These are phyloP conservation scores for Thymus quinquecostatus DNA, from an alignment of 257 asterid genomes.

Conservation along the genomic window DNA sequence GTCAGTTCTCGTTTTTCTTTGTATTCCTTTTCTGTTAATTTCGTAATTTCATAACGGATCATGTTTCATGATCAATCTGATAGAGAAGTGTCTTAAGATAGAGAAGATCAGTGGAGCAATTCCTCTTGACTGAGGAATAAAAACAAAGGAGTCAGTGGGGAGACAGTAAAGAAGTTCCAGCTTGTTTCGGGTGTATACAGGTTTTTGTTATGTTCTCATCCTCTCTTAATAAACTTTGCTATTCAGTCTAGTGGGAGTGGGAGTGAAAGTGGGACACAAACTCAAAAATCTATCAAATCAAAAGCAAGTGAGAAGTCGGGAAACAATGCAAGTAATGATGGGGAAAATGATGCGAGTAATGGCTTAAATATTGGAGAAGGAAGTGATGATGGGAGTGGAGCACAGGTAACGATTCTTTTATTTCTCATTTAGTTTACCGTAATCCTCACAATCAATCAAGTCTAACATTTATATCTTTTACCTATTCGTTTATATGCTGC, in stretches of 20 bases:
- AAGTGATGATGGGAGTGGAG: slow-evolving; percentile 79
- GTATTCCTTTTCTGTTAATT: background rate
- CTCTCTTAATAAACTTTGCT: slow-evolving; percentile 37
- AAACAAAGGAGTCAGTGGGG: background rate
- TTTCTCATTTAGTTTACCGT: background rate
- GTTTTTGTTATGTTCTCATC: slow-evolving; percentile 12
- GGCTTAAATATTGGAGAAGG: slow-evolving; percentile 56
- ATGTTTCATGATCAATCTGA: slow-evolving; percentile 3
- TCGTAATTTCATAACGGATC: background rate
- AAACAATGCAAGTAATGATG: slow-evolving; percentile 54
- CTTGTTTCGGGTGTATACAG: slow-evolving; percentile 2
- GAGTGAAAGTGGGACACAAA: slow-evolving; percentile 78
- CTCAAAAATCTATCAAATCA: slow-evolving; percentile 73
- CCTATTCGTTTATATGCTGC: background rate
- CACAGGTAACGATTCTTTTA: slow-evolving; percentile 52
- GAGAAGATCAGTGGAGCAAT: background rate
- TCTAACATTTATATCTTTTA: background rate
- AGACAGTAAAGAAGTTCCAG: slow-evolving; percentile 12
- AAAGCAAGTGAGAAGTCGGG: slow-evolving; percentile 52
- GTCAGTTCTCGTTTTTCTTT: background rate
- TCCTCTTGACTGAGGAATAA: slow-evolving; percentile 21
- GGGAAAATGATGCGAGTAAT: slow-evolving; percentile 55
- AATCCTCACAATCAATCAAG: background rate
- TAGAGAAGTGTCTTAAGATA: background rate
- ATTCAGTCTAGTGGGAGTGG: slow-evolving; percentile 95